Evolutionary conservation across 305 asterid species (phyloP).

Genomic region (Fraxinus sp.): DNA sequence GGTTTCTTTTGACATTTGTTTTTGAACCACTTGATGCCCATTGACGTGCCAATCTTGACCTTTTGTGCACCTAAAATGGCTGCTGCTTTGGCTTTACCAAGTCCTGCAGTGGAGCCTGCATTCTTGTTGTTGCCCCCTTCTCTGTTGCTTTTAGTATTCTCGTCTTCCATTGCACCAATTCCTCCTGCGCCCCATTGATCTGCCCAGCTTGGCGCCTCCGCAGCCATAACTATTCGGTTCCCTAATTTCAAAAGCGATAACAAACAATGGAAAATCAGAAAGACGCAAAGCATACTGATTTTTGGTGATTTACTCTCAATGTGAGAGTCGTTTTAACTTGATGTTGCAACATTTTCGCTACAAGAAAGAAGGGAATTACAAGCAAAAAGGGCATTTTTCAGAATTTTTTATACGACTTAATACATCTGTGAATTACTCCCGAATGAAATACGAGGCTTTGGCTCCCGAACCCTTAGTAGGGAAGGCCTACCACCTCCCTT

Average conservation of each 20-base stretch:
- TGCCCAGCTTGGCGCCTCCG: constrained; percentile 81
- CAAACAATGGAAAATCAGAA: neutral
- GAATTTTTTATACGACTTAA: no score
- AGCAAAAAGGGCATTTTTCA: neutral
- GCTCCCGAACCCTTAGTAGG: no score
- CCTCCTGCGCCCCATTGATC: constrained; percentile 97
- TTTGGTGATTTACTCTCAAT: neutral
- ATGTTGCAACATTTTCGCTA: neutral
- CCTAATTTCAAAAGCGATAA: neutral
- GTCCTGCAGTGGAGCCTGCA: constrained; percentile 38
- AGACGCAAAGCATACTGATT: neutral
- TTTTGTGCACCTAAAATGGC: constrained; percentile 58
- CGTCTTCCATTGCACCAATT: constrained; percentile 56
- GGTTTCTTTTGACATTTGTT: constrained; percentile 66
- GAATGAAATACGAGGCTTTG: no score
- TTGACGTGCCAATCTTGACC: constrained; percentile 63
- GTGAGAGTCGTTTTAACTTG: no score
- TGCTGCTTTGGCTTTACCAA: constrained; percentile 65
- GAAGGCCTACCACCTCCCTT: no score
- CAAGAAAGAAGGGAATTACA: neutral
- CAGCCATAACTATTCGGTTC: constrained; percentile 44
- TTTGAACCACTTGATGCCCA: constrained; percentile 67
- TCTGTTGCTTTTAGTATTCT: constrained; percentile 35
- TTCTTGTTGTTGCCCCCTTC: constrained; percentile 43
- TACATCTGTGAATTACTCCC: neutral